Percentiles rank a stretch among this genome's conserved stretches.
These are phyloP conservation scores for Cylindrotheca fusiformis DNA, from an alignment of 108 stramenopile species.

Conservation along the genomic window DNA sequence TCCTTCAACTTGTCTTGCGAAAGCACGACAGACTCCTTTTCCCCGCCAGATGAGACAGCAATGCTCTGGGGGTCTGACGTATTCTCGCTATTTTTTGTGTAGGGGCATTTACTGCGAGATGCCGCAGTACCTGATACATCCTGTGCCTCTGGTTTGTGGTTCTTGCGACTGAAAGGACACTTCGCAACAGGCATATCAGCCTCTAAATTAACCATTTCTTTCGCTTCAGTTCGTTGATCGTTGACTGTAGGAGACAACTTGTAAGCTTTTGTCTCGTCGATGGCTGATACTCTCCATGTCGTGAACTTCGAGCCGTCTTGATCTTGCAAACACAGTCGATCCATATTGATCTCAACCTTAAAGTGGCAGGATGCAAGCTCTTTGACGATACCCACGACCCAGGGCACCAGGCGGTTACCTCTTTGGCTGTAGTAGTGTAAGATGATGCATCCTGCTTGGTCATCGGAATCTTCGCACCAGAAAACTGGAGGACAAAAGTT, in stretches of 20 bases:
- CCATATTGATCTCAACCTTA: slow-evolving; percentile 36
- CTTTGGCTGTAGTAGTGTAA: slow-evolving; percentile 35
- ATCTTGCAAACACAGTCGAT: neutral
- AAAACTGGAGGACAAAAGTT: slow-evolving; percentile 35
- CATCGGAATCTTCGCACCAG: slow-evolving; percentile 38
- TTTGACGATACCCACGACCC: slow-evolving; percentile 33
- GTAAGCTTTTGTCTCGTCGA: neutral
- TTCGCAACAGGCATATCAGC: neutral
- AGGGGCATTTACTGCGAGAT: neutral
- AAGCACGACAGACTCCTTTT: neutral
- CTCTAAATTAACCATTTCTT: neutral
- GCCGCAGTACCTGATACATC: neutral
- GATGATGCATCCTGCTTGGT: slow-evolving; percentile 26
- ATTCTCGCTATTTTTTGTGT: neutral
- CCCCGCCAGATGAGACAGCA: neutral
- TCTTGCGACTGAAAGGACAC: neutral
- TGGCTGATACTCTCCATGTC: neutral
- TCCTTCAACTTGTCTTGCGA: neutral
- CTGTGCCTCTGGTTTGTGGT: neutral
- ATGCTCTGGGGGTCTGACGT: neutral
- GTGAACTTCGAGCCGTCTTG: slow-evolving; percentile 1
- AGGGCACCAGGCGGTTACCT: slow-evolving; percentile 18
- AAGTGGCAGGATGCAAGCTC: slow-evolving; percentile 36
- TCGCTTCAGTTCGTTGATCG: neutral
- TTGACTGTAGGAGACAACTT: neutral